A percentile compares a stretch with the other conserved stretches of the same genome.
These are phyloP conservation scores for Cercospora zeina DNA, from an alignment of 2,329 filamentous ascomycete species.

Conservation along the genomic window DNA sequence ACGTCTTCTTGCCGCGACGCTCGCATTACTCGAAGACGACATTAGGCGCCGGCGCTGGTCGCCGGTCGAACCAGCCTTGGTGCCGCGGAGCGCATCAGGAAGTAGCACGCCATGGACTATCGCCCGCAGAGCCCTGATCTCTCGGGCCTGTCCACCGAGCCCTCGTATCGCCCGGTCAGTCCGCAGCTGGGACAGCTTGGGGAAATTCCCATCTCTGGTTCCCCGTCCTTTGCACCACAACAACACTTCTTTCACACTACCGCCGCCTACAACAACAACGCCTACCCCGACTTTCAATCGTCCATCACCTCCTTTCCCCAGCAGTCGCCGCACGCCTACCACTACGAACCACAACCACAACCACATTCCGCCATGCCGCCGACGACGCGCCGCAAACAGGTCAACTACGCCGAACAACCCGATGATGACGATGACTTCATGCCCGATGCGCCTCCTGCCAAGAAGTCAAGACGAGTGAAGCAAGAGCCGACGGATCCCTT, in stretches of 20 bases:
- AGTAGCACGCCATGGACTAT: conserved; percentile 8
- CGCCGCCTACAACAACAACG: conserved; percentile 13
- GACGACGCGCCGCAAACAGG: conserved; percentile 21
- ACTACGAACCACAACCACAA: conserved; percentile 23
- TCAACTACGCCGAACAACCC: conserved; percentile 24
- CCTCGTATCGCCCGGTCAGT: conserved; percentile 12
- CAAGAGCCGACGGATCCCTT: conserved; percentile 20
- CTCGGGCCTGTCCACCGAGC: conserved; percentile 4
- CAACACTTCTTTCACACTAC: conserved; percentile 14
- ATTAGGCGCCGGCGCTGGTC: conserved; percentile 3
- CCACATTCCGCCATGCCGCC: conserved; percentile 30
- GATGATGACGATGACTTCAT: conserved; percentile 39
- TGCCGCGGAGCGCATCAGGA: background rate
- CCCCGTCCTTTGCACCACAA: conserved; percentile 17
- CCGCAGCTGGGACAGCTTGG: conserved; percentile 14
- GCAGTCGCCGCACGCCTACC: conserved; percentile 19
- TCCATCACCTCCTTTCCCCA: conserved; percentile 30
- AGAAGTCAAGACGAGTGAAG: conserved; percentile 28
- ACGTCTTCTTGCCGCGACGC: background rate
- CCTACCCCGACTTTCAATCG: conserved; percentile 25
- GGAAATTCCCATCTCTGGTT: conserved; percentile 10
- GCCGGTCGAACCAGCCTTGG: background rate
- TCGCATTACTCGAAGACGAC: background rate
- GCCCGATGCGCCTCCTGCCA: conserved; percentile 33
- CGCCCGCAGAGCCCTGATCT: conserved; percentile 12